phyloP scores from a whole-genome alignment of 164 flowering plant species.

The Dillenia suffruticosa region DNA sequence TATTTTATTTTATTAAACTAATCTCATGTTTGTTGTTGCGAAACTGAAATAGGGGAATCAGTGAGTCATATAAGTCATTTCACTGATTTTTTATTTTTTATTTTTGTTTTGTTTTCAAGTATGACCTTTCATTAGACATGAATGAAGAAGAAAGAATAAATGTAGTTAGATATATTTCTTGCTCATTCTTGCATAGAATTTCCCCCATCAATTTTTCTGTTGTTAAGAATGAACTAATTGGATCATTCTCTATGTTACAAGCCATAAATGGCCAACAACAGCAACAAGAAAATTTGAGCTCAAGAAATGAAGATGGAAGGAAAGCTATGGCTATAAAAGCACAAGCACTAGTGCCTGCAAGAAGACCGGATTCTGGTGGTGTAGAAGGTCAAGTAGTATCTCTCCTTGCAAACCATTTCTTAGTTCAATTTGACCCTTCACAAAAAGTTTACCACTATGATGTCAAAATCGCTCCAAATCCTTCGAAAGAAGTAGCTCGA shows the following conservation, averaged over 20 bases:
- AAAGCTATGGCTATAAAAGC: conserved; percentile 12
- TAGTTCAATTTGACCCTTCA: conserved; percentile 58
- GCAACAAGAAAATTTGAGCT: conserved; percentile 17
- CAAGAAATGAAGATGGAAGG: conserved; percentile 28
- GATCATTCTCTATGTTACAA: conserved; percentile 11
- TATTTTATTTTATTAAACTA: not conserved
- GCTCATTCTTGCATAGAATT: not conserved
- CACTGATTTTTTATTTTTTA: not conserved
- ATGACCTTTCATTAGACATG: not conserved
- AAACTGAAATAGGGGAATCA: no score
- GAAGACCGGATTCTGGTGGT: conserved; percentile 92
- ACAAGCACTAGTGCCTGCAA: conserved; percentile 38
- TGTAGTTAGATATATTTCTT: not conserved
- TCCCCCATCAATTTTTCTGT: not conserved
- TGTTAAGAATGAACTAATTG: not conserved
- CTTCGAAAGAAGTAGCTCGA: conserved; percentile 79
- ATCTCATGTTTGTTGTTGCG: no score
- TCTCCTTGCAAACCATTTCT: conserved; percentile 91
- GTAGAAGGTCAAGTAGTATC: conserved; percentile 59
- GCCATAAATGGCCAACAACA: conserved; percentile 23
- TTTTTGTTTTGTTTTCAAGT: not conserved
- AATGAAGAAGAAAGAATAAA: not conserved
- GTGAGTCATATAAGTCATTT: no score
- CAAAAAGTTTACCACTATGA: conserved; percentile 72
- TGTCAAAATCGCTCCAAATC: conserved; percentile 76